Evolutionary conservation across 768 basidiomycete species (phyloP), one percentile per base, ranked within the genome.

Genomic region (Naematelia aurantialba): DNA sequence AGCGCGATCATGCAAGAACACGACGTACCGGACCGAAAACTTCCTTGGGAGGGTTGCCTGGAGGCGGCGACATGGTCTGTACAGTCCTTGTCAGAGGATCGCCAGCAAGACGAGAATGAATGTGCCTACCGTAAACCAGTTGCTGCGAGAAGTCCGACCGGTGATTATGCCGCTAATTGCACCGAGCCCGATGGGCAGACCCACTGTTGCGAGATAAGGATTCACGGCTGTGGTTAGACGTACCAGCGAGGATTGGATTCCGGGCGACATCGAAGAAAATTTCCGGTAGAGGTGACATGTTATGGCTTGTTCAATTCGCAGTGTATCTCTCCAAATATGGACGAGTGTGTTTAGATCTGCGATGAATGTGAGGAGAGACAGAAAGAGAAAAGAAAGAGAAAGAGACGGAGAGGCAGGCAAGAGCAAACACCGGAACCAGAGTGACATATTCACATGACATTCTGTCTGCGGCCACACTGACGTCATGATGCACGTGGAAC

Each of bases 1-100:
- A n/a, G n/a, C n/a, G n/a, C n/a, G n/a, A n/a, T n/a, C n/a, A n/a
- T n/a, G n/a, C n/a, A n/a, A n/a, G 8, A 39, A 17, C 8, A 39
- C 0, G 82, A 85, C 85, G 85, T 12, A 84, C 83, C 54, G 85
- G 80, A 10, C 83, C 83, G 64, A 86, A 87, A 1, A 80, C 81
- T 52, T 80, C 78, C 27, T 79, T 75, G 22, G 84, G 82, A 27
- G 83, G 83, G 29, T 79, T 78, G 1, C 81, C 82, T 10, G 84
- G 82, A 14, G 85, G 85, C 13, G 79, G 68, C 22, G 72, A 69
- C 58, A 86, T 73, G 55, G 73, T 80, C 84, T 85, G 51, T 2
- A 30, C 31, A 45, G 25, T n/a, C 0, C 27, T 14, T 24, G 55
- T 17, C 17, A 50, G 50, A 42, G 42, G 24, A 31, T 11, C 22